Base-by-base conservation (phyloP, 2,329 filamentous ascomycete species). In the Ophiostoma perfectum region DNA sequence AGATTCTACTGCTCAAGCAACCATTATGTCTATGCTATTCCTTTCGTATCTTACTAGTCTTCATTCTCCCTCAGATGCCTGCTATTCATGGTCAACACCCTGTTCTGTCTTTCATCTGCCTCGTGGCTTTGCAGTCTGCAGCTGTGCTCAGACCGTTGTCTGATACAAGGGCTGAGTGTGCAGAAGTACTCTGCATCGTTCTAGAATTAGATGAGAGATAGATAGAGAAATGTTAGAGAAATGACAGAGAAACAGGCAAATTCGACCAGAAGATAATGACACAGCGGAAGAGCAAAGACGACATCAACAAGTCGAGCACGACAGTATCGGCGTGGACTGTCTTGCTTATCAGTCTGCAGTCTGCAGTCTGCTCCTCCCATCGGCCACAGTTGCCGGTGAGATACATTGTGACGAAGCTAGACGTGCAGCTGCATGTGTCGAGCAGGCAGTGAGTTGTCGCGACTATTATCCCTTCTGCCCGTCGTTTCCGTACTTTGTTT, bases 81-180 rank as follows among this genome's bases (percentile, higher is more conserved):
- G 27, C 27, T 27, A 27, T 2, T 1, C 27, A 27, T 27, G 27
- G 2, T 27, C 27, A 27, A 27, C 27, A 2, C 27, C 27, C 27
- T 27, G 27, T 27, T 27, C 27, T 27, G 27, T 27, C 27, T 27
- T 27, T 27, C 27, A 27, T 27, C 45, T 49, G 45, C 45, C 45
- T 47, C 45, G 45, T 14, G 11, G 45, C 45, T 27, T 27, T 27
- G 27, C 27, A 27, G 27, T 27, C 27, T 27, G 27, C 27, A 27
- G 49, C n/a, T 18, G 49, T 52, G 49, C 49, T 52, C 49, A 52
- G 49, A 11, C 49, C 49, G 49, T 52, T 52, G 49, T 52, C n/a
- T 52, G n/a, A 52, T 52, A 18, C 49, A 18, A 27, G n/a, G n/a
- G 49, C 49, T 52, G 49, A 52, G n/a, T 16, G 49, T 27, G n/a